Evolutionary conservation across 1,139 yeast genomes (phyloP).

Genomic region (Taphrina wiesneri): DNA sequence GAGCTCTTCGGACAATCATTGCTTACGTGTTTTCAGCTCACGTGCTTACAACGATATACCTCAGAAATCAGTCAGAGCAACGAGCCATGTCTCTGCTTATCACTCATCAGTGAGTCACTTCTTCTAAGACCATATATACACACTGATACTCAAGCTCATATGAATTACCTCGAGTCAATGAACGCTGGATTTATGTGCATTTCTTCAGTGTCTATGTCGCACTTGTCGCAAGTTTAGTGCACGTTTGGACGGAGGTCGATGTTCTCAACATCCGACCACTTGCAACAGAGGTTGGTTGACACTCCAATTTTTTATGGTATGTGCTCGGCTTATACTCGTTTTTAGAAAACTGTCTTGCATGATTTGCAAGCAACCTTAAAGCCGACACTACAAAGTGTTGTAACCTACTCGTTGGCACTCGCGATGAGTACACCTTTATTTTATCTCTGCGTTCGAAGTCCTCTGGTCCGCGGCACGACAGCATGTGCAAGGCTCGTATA

Average conservation of each 20-base stretch:
- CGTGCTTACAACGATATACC: not conserved
- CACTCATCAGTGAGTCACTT: conserved; percentile 6
- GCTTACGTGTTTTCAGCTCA: conserved; percentile 3
- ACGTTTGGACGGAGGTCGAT: conserved; percentile 8
- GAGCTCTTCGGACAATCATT: not conserved
- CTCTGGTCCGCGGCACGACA: not conserved
- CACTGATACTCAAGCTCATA: conserved; percentile 1
- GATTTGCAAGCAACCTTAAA: not conserved
- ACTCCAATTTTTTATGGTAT: not conserved
- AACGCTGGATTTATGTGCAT: conserved; percentile 23
- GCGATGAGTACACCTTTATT: not conserved
- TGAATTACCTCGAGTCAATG: conserved; percentile 29
- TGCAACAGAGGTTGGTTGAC: not conserved
- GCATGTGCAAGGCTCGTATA: not conserved
- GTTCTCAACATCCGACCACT: not conserved
- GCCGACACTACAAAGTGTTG: not conserved
- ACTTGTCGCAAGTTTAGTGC: not conserved
- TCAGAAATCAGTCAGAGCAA: not conserved
- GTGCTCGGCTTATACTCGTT: not conserved
- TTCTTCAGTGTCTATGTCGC: conserved; percentile 3
- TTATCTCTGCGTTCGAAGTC: not conserved
- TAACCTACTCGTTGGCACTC: not conserved
- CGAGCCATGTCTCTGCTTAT: not conserved
- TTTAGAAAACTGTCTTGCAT: not conserved
- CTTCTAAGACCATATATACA: not conserved